phyloP scores from a whole-genome alignment of 306 rosid species.

The Citrullus mucosospermus region DNA sequence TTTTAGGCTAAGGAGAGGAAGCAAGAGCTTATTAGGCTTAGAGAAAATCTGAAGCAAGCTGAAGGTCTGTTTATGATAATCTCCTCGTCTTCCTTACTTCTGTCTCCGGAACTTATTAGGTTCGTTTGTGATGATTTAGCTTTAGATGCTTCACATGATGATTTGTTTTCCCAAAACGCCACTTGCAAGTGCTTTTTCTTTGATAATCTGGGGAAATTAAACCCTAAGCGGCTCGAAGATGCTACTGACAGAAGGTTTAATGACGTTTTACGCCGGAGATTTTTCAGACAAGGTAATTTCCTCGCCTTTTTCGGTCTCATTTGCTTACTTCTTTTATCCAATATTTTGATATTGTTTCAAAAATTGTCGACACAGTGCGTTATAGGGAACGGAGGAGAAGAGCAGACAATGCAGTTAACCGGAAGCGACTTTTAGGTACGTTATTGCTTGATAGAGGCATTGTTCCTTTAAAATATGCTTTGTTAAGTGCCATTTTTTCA shows the following conservation, averaged over 20 bases:
- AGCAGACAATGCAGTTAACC: conserved; percentile 29
- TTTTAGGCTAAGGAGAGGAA: conserved; percentile 82
- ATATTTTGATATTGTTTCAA: not conserved
- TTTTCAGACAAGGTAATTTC: conserved; percentile 74
- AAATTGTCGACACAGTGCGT: conserved; percentile 30
- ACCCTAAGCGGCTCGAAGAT: conserved; percentile 25
- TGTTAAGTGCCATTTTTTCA: not conserved
- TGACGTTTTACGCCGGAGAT: conserved; percentile 78
- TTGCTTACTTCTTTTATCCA: not conserved
- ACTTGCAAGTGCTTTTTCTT: conserved; percentile 92
- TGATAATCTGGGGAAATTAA: conserved; percentile 41
- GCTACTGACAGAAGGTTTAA: conserved; percentile 44
- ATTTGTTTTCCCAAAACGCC: conserved; percentile 53
- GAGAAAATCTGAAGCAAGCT: conserved; percentile 59
- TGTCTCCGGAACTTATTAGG: not conserved
- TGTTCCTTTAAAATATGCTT: not conserved
- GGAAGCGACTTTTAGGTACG: conserved; percentile 36
- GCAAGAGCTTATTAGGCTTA: conserved; percentile 62
- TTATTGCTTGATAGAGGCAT: not conserved
- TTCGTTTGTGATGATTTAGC: not conserved
- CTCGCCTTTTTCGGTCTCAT: not conserved
- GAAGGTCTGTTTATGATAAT: conserved; percentile 48
- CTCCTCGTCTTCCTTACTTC: not conserved
- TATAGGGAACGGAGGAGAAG: conserved; percentile 54
- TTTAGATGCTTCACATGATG: conserved; percentile 57